A percentile compares a stretch with the other conserved stretches of the same genome.
Conservation (phyloP, 2,329 filamentous ascomycete species). For the Diaporthe citri region DNA sequence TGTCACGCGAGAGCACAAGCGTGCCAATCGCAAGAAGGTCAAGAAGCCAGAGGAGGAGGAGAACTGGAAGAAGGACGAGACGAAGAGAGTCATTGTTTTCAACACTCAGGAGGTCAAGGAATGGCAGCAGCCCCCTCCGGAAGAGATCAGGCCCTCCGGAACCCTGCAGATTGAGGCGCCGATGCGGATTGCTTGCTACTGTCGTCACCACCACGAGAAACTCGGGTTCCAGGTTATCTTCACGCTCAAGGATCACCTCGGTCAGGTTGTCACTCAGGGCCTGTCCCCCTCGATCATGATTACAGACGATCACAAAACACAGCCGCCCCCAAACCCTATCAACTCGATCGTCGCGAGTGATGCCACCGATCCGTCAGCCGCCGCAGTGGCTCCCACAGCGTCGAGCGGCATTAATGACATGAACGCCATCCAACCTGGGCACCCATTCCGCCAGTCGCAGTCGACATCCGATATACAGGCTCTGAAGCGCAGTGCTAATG, state of each 20-base stretch:
- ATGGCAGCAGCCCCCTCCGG: constrained; percentile 73
- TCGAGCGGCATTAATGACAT: constrained; percentile 45
- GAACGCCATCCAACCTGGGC: constrained; percentile 52
- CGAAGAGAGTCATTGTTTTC: constrained; percentile 87
- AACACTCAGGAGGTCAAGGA: constrained; percentile 90
- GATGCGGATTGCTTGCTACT: constrained; percentile 98
- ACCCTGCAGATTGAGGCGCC: constrained; percentile 85
- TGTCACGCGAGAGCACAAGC: constrained; percentile 90
- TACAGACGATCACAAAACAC: constrained; percentile 97
- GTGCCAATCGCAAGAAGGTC: constrained; percentile 90
- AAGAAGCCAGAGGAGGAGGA: constrained; percentile 95
- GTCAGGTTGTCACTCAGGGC: constrained; percentile 83
- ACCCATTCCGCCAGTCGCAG: constrained; percentile 67
- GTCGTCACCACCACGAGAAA: constrained; percentile 94
- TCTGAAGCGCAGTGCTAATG: constrained; percentile 58
- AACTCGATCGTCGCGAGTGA: constrained; percentile 30
- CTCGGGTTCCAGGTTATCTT: constrained; percentile 93
- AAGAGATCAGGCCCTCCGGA: constrained; percentile 62
- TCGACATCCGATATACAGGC: constrained; percentile 74
- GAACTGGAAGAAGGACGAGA: constrained; percentile 84
- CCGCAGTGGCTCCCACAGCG: constrained; percentile 28
- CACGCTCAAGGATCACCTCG: constrained; percentile 86
- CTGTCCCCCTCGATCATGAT: constrained; percentile 94
- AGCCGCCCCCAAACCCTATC: constrained; percentile 57
- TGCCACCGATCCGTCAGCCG: constrained; percentile 36